Conservation (phyloP, 495 filamentous ascomycete genomes). For the Aspergillus campestris region DNA sequence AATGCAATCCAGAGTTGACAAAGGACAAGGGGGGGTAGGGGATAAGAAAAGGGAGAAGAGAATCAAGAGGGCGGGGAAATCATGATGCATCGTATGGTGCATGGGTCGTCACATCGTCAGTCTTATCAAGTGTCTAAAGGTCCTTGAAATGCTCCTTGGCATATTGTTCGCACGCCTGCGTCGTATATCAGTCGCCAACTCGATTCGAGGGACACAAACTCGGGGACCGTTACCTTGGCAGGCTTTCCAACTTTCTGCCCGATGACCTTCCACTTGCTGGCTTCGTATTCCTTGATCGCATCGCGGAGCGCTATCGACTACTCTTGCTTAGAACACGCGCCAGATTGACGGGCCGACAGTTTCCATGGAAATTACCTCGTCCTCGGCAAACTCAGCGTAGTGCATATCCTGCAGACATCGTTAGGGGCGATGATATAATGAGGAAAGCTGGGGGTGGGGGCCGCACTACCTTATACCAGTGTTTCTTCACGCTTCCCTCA, state of each 20-base stretch:
- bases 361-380: conserved; percentile 60
- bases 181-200: conserved; percentile 6
- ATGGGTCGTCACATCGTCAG: conserved; percentile 33
- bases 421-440: conserved; percentile 17
- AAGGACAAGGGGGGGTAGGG: too few relatives aligned
- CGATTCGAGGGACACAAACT: background rate
- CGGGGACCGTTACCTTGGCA: conserved; percentile 58
- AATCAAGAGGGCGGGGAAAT: conserved; percentile 9
- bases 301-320: conserved; percentile 78
- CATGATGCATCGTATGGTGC: conserved; percentile 22
- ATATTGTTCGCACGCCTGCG: conserved; percentile 92
- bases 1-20: conserved; percentile 9
- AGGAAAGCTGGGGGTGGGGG: conserved; percentile 1
- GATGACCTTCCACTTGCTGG: conserved; percentile 96
- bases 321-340: conserved; percentile 20
- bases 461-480: conserved; percentile 88
- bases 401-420: conserved; percentile 73
- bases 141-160: conserved; percentile 91
- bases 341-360: conserved; percentile 2
- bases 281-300: conserved; percentile 97
- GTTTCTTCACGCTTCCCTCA: conserved; percentile 97
- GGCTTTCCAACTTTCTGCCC: conserved; percentile 95
- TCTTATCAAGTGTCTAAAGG: conserved; percentile 24
- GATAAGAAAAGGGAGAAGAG: conserved; percentile 18
- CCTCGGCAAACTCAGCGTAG: conserved; percentile 97